phyloP scores from a whole-genome alignment of 2,329 filamentous ascomycete species.

The Colletotrichum spaethianum region DNA sequence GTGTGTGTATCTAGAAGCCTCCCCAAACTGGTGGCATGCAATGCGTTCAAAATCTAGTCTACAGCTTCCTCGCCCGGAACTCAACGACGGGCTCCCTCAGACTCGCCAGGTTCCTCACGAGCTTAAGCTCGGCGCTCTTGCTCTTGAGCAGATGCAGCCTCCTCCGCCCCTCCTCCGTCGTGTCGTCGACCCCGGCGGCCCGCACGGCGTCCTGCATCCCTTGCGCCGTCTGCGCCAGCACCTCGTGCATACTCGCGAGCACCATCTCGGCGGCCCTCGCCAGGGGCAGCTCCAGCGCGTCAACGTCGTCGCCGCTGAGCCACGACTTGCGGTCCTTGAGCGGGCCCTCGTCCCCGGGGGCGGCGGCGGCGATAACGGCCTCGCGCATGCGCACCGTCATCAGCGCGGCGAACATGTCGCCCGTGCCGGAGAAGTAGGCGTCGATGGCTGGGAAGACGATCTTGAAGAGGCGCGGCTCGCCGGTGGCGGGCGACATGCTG shows the following conservation, averaged over 20 bases:
- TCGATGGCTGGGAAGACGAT: constrained; percentile 90
- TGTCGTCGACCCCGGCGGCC: constrained; percentile 58
- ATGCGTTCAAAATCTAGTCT: constrained; percentile 31
- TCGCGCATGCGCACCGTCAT: constrained; percentile 90
- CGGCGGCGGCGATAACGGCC: constrained; percentile 68
- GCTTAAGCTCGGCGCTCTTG: constrained; percentile 89
- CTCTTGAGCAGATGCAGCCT: constrained; percentile 78
- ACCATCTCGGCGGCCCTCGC: constrained; percentile 89
- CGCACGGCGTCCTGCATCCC: constrained; percentile 70
- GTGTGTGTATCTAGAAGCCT: background rate
- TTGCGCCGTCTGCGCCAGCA: constrained; percentile 78
- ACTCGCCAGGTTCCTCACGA: constrained; percentile 81
- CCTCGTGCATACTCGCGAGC: constrained; percentile 90
- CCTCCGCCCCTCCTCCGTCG: constrained; percentile 65
- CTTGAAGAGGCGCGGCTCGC: constrained; percentile 84
- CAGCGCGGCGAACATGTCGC: constrained; percentile 97
- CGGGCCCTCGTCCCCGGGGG: constrained; percentile 18
- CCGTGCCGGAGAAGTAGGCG: constrained; percentile 95
- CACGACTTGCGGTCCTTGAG: constrained; percentile 75
- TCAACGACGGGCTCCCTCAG: constrained; percentile 76
- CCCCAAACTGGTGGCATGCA: background rate
- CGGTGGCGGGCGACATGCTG: constrained; percentile 67
- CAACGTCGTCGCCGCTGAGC: constrained; percentile 82
- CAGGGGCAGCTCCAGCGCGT: constrained; percentile 81
- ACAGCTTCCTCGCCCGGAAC: constrained; percentile 72